phyloP scores from a whole-genome alignment of 768 basidiomycete genomes.

The Cyclocybe cylindracea region DNA sequence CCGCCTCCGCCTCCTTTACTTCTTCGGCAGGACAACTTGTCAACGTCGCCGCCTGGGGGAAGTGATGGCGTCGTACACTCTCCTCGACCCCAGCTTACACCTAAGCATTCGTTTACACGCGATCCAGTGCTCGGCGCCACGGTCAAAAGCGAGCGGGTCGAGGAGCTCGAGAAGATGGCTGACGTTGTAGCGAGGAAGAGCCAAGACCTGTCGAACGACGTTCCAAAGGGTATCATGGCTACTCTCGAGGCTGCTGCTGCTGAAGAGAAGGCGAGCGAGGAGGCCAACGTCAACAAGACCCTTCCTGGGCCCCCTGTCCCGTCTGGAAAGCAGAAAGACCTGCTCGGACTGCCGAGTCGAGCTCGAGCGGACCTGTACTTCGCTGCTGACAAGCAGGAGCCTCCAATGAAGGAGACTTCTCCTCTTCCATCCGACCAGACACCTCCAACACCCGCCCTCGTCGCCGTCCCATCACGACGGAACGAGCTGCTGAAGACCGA shows the following conservation, averaged over 20 bases:
- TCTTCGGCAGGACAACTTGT: conserved; percentile 15
- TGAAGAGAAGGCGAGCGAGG: conserved; percentile 4
- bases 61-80: conserved; percentile 50
- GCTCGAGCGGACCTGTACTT: conserved; percentile 17
- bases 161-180: conserved; percentile 72
- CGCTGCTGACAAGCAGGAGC: conserved; percentile 7
- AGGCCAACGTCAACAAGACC: conserved; percentile 49
- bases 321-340: conserved; percentile 36
- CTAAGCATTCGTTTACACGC: conserved; percentile 54
- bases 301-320: conserved; percentile 61
- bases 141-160: conserved; percentile 60
- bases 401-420: conserved; percentile 13
- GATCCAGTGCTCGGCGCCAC: conserved; percentile 39
- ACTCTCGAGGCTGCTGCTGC: conserved; percentile 4
- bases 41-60: conserved; percentile 21
- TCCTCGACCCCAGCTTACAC: conserved; percentile 69
- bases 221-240: conserved; percentile 27
- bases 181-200: conserved; percentile 47
- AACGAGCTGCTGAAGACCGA: conserved; percentile 28
- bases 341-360: conserved; percentile 32
- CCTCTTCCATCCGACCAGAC: conserved; percentile 33
- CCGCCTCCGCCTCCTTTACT: conserved; percentile 17
- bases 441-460: conserved; percentile 55
- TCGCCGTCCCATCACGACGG: conserved; percentile 31
- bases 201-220: conserved; percentile 37